Percentiles rank a stretch among this genome's conserved stretches.
Conservation (phyloP, 768 basidiomycete genomes). For the Russula compacta region DNA sequence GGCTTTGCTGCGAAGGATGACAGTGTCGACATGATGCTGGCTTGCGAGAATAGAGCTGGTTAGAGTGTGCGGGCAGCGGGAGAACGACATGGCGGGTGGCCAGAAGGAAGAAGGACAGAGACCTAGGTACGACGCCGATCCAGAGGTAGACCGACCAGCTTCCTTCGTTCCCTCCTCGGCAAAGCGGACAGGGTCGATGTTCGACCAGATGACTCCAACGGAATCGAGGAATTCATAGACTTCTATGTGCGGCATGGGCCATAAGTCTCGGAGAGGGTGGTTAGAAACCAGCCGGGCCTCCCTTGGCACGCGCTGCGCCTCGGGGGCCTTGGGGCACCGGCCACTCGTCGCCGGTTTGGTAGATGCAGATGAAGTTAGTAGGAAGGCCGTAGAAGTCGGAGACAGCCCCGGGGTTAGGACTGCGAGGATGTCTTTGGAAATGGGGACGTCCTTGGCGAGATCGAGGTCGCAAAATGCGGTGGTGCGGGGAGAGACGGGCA, state of each 20-base stretch:
- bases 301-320: no score
- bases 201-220: neutral
- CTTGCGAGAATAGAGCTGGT: no score
- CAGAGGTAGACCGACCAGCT: neutral
- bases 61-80: neutral
- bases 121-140: no score
- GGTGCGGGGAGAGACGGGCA: neutral
- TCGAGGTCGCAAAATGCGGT: no score
- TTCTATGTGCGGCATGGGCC: neutral
- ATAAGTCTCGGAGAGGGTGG: no score
- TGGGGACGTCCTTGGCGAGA: no score
- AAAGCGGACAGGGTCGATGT: neutral
- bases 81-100: slow-evolving; percentile 31
- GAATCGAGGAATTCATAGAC: neutral
- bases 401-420: neutral
- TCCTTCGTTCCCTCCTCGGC: neutral
- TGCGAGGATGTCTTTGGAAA: no score
- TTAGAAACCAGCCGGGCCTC: no score
- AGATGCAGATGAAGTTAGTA: neutral
- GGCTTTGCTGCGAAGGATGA: neutral
- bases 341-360: neutral
- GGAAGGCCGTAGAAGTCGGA: neutral
- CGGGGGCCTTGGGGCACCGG: neutral
- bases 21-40: neutral
- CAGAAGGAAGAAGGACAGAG: no score